Evolutionary conservation across 2,329 filamentous ascomycete species (phyloP).

Genomic region (Cryphonectria naterciae): DNA sequence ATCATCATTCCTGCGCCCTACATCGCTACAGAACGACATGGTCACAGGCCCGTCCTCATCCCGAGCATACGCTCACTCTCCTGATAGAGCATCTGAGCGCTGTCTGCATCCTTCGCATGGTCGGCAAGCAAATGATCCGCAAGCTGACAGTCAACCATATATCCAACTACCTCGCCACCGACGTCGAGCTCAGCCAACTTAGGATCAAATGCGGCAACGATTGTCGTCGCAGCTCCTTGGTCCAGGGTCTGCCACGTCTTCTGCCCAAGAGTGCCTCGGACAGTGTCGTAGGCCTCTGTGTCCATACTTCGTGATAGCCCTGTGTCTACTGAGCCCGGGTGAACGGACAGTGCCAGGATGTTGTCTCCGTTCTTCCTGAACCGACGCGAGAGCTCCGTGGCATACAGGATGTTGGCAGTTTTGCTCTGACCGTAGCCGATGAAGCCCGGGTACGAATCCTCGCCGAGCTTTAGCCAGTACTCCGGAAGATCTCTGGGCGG

Average conservation of each 20-base stretch:
- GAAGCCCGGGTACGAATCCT: constrained; percentile 39
- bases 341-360: constrained; percentile 24
- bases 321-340: constrained; percentile 24
- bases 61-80: constrained; percentile 27
- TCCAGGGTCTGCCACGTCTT: constrained; percentile 42
- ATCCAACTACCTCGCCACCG: constrained; percentile 28
- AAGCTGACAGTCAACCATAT: constrained; percentile 23
- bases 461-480: constrained; percentile 7
- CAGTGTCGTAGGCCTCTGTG: constrained; percentile 30
- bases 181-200: constrained; percentile 34
- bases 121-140: constrained; percentile 20
- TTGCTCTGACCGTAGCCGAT: constrained; percentile 53
- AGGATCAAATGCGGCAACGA: constrained; percentile 48
- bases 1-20: neutral
- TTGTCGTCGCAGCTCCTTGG: constrained; percentile 44
- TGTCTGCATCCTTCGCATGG: constrained; percentile 20
- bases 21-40: neutral
- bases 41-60: constrained; percentile 17
- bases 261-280: constrained; percentile 36
- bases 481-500: constrained; percentile 20
- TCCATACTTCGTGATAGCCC: constrained; percentile 36
- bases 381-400: constrained; percentile 40
- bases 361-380: constrained; percentile 34
- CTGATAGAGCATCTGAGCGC: constrained; percentile 20
- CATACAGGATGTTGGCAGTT: constrained; percentile 50